A percentile compares a stretch with the other conserved stretches of the same genome.
These are phyloP conservation scores for Curvularia spicifera DNA, from an alignment of 2,329 filamentous ascomycete species.

Conservation along the genomic window DNA sequence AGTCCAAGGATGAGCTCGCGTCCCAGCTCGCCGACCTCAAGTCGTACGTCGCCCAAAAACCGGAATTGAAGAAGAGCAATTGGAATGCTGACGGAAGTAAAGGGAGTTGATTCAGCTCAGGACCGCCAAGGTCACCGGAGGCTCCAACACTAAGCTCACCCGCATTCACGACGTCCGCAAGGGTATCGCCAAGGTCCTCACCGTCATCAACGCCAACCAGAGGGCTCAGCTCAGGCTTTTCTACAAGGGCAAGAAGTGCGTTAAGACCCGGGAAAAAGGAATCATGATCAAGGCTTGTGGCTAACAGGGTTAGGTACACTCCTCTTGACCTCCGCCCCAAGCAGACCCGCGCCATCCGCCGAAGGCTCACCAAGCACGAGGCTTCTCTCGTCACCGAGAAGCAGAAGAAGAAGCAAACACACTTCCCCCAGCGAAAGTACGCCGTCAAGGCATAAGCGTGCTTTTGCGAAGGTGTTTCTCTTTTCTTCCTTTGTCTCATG, in stretches of 20 bases:
- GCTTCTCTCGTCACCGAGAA: slow-evolving; percentile 84
- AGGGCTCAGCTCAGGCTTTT: slow-evolving; percentile 90
- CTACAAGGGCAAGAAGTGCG: slow-evolving; percentile 98
- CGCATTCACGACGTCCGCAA: slow-evolving; percentile 91
- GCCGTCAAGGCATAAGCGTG: slow-evolving; percentile 83
- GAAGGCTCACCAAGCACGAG: slow-evolving; percentile 92
- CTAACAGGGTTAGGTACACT: slow-evolving; percentile 65
- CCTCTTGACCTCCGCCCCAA: slow-evolving; percentile 98
- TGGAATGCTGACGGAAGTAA: slow-evolving; percentile 42
- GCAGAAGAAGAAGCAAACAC: slow-evolving; percentile 92
- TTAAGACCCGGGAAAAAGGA: slow-evolving; percentile 16
- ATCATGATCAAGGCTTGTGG: slow-evolving; percentile 4
- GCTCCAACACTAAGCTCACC: slow-evolving; percentile 90
- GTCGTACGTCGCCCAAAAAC: slow-evolving; percentile 39
- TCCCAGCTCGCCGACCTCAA: slow-evolving; percentile 63
- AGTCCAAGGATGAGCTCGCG: slow-evolving; percentile 97
- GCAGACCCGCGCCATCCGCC: slow-evolving; percentile 97
- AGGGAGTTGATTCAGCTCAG: slow-evolving; percentile 90
- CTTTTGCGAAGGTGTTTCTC: slow-evolving; percentile 39
- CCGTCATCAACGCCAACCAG: slow-evolving; percentile 99
- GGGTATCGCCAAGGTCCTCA: slow-evolving; percentile 98
- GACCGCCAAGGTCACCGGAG: slow-evolving; percentile 96
- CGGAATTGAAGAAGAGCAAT: slow-evolving; percentile 12
- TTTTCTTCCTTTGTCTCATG: slow-evolving; percentile 49
- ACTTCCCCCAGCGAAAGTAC: slow-evolving; percentile 99